Evolutionary conservation across 2,329 filamentous ascomycete genomes (phyloP).

Genomic region (Domatiomyces catenatus): DNA sequence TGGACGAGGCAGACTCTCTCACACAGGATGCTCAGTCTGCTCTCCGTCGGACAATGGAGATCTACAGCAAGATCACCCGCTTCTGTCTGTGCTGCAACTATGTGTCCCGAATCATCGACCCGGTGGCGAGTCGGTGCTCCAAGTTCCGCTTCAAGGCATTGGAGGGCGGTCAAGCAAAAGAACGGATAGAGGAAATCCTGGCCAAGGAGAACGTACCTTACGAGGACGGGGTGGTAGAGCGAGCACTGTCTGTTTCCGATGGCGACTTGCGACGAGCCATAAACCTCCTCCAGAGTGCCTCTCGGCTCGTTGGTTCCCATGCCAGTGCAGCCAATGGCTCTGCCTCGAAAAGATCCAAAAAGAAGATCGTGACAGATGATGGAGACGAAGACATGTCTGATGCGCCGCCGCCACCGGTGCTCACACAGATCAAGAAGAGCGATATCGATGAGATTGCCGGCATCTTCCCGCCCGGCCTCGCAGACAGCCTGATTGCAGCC

Average conservation of each 20-base stretch:
- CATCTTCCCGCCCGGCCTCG: slow-evolving; percentile 64
- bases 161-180: slow-evolving; percentile 69
- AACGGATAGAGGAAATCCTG: slow-evolving; percentile 69
- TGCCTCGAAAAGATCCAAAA: slow-evolving; percentile 29
- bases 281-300: slow-evolving; percentile 90
- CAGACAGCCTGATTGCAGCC: slow-evolving; percentile 46
- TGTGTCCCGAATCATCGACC: slow-evolving; percentile 94
- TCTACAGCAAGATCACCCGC: slow-evolving; percentile 85
- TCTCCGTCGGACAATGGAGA: slow-evolving; percentile 91
- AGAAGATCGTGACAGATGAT: slow-evolving; percentile 32
- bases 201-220: slow-evolving; percentile 58
- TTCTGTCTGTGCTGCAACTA: slow-evolving; percentile 99
- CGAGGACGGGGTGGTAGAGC: slow-evolving; percentile 65
- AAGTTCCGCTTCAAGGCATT: slow-evolving; percentile 97
- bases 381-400: slow-evolving; percentile 47
- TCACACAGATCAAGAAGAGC: slow-evolving; percentile 50
- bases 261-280: slow-evolving; percentile 94
- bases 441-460: slow-evolving; percentile 91
- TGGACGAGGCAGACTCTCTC: slow-evolving; percentile 94
- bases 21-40: slow-evolving; percentile 95
- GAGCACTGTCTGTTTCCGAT: slow-evolving; percentile 73
- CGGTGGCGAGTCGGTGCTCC: slow-evolving; percentile 77
- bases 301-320: slow-evolving; percentile 60
- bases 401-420: slow-evolving; percentile 25
- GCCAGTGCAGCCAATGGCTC: slow-evolving; percentile 22